These are phyloP conservation scores for Trichothecium roseum DNA, from an alignment of 2,329 filamentous ascomycete species.

Conservation along the genomic window DNA sequence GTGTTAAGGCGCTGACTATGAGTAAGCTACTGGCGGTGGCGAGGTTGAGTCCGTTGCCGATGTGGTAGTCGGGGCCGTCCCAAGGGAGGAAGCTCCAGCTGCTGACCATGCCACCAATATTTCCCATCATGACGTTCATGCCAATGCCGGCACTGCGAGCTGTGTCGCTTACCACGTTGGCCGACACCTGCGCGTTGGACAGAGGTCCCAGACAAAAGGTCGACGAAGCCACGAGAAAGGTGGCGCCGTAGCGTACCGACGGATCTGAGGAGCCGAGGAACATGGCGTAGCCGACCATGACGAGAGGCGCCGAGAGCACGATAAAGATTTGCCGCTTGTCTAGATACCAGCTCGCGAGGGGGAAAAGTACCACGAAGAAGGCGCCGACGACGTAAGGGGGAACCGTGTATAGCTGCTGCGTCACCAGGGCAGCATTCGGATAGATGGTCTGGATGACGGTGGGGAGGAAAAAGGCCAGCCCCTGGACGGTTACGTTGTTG, in stretches of 20 bases:
- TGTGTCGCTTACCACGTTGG: slow-evolving; percentile 63
- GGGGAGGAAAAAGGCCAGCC: slow-evolving; percentile 58
- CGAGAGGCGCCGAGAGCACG: slow-evolving; percentile 46
- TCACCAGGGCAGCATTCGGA: slow-evolving; percentile 40
- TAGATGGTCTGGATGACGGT: slow-evolving; percentile 63
- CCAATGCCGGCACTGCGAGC: slow-evolving; percentile 57
- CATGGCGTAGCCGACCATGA: slow-evolving; percentile 62
- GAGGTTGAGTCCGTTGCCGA: slow-evolving; percentile 62
- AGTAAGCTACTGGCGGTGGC: slow-evolving; percentile 45
- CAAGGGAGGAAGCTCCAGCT: slow-evolving; percentile 55
- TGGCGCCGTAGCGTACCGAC: slow-evolving; percentile 55
- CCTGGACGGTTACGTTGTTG: slow-evolving; percentile 62
- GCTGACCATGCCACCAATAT: slow-evolving; percentile 57
- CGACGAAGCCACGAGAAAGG: slow-evolving; percentile 57
- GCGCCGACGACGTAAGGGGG: slow-evolving; percentile 61
- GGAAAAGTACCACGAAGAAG: slow-evolving; percentile 54
- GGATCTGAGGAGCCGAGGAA: slow-evolving; percentile 47
- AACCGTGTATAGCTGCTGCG: slow-evolving; percentile 59
- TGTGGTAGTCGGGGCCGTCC: slow-evolving; percentile 56
- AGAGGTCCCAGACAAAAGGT: slow-evolving; percentile 55
- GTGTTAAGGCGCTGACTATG: slow-evolving; percentile 33
- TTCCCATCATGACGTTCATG: slow-evolving; percentile 59
- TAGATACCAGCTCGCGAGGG: slow-evolving; percentile 48
- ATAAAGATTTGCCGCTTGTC: slow-evolving; percentile 53
- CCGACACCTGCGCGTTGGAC: slow-evolving; percentile 56